Evolutionary conservation across 73 alveolate species (phyloP), one percentile per base, ranked within the genome.

Genomic region (Breviolum minutum): DNA sequence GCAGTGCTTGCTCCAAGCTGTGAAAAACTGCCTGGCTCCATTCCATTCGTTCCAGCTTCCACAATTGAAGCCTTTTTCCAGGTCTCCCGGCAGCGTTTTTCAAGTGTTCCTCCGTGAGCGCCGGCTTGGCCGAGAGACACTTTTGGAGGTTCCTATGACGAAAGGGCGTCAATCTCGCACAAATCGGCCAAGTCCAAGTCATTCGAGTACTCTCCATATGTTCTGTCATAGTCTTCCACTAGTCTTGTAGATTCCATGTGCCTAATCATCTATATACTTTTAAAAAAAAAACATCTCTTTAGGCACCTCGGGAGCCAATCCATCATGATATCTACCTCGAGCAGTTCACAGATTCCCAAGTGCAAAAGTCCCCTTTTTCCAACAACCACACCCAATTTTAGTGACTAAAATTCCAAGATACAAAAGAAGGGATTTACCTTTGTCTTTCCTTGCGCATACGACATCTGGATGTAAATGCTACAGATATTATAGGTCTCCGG

Each of bases 71-170:
- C n/a, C 2, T 2, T 68, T 68, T 83, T 20, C 92, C 70, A 22
- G 69, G 73, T 54, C 76, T 61, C 92, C 92, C n/a, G 27, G 73
- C 94, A 48, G 99, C 99, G 63, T 94, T 87, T 24, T 81, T 77
- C 94, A 94, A 22, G 71, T 94, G 99, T 88, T 94, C 99, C 94
- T 94, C 99, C 85, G 99, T 94, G 85, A 94, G 94, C 86, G 94
- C 63, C 83, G 99, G 99, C 94, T 94, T 94, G 40, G 99, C 99
- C 83, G 99, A 77, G 92, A 94, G 85, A 30, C 99, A 94, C 85
- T 94, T 94, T 48, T 94, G 99, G 84, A 94, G 92, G 63, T 94
- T 94, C 98, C 98, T 92, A 60, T 8, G 48, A 32, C 29, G 62
- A 62, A 27, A 7, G 29, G 87, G 24, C 24, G 87, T 22, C 24